phyloP scores from a whole-genome alignment of 1,284 basidiomycete genomes.

The Cystobasidium pallidum region DNA sequence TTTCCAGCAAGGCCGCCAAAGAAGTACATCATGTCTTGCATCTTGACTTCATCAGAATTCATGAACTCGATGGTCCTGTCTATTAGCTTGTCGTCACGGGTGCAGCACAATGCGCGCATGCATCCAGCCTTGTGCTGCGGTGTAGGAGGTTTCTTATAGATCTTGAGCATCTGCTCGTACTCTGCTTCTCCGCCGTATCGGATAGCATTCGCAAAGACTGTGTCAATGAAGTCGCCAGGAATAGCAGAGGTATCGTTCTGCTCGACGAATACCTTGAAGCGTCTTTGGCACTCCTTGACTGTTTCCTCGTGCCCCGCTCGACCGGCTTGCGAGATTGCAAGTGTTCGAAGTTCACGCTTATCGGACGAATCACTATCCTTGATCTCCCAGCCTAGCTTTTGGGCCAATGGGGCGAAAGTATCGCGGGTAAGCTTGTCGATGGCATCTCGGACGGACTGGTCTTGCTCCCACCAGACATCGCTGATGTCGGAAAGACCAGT shows the following conservation, averaged over 20 bases:
- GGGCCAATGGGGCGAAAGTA: conserved; percentile 74
- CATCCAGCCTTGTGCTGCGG: conserved; percentile 57
- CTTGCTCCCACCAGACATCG: conserved; percentile 84
- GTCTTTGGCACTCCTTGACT: conserved; percentile 70
- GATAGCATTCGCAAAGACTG: conserved; percentile 62
- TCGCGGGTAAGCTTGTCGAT: conserved; percentile 62
- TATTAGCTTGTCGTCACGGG: conserved; percentile 53
- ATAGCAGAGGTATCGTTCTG: conserved; percentile 78
- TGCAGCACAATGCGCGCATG: conserved; percentile 55
- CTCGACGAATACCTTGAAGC: conserved; percentile 73
- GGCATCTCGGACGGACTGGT: conserved; percentile 64
- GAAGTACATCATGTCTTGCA: conserved; percentile 56
- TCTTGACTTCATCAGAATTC: conserved; percentile 55
- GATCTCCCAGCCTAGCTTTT: conserved; percentile 79
- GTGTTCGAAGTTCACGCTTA: conserved; percentile 73
- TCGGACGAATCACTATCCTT: conserved; percentile 71
- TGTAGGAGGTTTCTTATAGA: conserved; percentile 73
- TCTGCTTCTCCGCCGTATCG: conserved; percentile 75
- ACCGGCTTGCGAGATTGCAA: conserved; percentile 68
- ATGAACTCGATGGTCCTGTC: conserved; percentile 55
- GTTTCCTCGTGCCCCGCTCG: conserved; percentile 62
- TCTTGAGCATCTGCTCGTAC: conserved; percentile 72
- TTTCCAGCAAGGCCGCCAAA: conserved; percentile 55
- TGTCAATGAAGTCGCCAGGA: conserved; percentile 60
- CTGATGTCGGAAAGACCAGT: conserved; percentile 64